Evolutionary conservation across 352 stramenopile species (phyloP).

Genomic region (Phytophthora cryptogea): DNA sequence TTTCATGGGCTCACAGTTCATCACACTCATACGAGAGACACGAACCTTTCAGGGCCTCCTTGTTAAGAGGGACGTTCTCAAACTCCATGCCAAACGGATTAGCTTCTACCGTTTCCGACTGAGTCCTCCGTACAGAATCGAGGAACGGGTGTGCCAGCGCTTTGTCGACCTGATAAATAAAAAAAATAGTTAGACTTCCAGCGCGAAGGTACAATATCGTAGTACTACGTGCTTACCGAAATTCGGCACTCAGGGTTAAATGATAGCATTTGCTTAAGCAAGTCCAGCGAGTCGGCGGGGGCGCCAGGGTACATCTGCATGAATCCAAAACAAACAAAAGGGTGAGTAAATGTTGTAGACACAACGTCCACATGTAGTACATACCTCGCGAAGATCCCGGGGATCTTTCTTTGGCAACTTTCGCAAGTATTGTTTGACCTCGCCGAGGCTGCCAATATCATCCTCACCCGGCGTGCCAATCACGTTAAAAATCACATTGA

Average conservation of each 20-base stretch:
- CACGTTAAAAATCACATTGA: conserved; percentile 96
- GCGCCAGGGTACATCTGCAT: conserved; percentile 83
- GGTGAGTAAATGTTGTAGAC: background rate
- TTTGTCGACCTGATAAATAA: conserved; percentile 67
- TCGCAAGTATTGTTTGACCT: conserved; percentile 88
- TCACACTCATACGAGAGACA: conserved; percentile 1
- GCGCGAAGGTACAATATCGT: background rate
- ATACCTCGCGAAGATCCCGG: conserved; percentile 71
- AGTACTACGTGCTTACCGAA: conserved; percentile 49
- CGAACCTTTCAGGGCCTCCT: conserved; percentile 84
- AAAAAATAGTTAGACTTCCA: background rate
- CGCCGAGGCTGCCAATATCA: conserved; percentile 81
- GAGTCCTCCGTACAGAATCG: conserved; percentile 69
- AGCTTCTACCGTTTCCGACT: conserved; percentile 73
- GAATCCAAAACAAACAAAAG: conserved; percentile 4
- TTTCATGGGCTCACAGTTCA: background rate
- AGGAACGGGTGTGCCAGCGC: conserved; percentile 85
- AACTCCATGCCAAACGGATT: conserved; percentile 91
- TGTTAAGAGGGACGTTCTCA: conserved; percentile 86
- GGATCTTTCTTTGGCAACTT: conserved; percentile 86
- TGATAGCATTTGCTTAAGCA: conserved; percentile 86
- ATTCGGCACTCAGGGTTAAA: conserved; percentile 86
- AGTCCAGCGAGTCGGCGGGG: conserved; percentile 75
- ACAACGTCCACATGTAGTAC: background rate
- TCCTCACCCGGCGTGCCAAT: conserved; percentile 93